Percentiles rank a stretch among this genome's conserved stretches.
phyloP scores from a whole-genome alignment of 352 stramenopile species.

The Peronospora belbahrii region DNA sequence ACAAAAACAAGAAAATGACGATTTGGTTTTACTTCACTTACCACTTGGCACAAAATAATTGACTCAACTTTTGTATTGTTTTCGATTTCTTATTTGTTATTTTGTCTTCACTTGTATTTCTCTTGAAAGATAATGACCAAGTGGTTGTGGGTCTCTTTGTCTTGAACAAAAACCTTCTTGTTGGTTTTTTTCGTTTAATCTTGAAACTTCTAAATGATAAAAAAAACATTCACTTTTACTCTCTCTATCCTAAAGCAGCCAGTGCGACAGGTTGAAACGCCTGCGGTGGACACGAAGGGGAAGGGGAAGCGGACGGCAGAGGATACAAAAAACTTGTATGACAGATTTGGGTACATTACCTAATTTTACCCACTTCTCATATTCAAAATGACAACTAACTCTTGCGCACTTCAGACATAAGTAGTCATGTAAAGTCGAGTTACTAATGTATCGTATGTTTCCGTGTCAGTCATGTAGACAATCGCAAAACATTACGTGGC shows the following conservation, averaged over 20 bases:
- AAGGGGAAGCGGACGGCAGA: conserved; percentile 14
- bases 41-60: too few species aligned
- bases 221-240: too few species aligned
- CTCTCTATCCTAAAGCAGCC: conserved; percentile 17
- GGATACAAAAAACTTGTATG: too few species aligned
- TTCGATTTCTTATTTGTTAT: too few species aligned
- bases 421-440: neutral
- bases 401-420: too few species aligned
- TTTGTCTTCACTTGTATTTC: conserved; percentile 32
- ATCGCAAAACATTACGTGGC: neutral
- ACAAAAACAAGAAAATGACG: too few species aligned
- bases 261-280: conserved; percentile 5
- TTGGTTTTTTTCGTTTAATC: conserved; percentile 23
- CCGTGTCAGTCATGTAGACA: neutral
- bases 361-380: neutral
- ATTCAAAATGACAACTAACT: too few species aligned
- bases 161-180: too few species aligned
- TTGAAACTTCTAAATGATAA: conserved; percentile 20
- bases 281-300: neutral
- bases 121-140: conserved; percentile 26
- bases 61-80: too few species aligned
- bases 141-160: too few species aligned
- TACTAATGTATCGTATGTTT: neutral
- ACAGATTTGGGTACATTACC: neutral
- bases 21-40: too few species aligned